phyloP scores from a whole-genome alignment of 768 basidiomycete genomes.

The Leucogyrophana mollusca region DNA sequence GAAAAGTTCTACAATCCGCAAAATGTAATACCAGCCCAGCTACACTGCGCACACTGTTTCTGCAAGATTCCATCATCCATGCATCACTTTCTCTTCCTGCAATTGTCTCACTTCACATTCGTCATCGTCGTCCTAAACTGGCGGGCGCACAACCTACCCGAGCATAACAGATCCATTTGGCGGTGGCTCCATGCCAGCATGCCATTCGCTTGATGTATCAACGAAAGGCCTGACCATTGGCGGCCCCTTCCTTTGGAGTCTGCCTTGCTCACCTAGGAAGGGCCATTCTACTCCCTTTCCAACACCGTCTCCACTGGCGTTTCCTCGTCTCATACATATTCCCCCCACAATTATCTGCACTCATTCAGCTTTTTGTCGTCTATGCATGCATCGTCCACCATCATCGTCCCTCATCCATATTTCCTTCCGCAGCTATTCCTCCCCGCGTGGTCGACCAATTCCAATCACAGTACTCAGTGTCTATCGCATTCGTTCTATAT shows the following conservation, averaged over 20 bases:
- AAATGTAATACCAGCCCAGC: slow-evolving; percentile 75
- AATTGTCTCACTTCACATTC: slow-evolving; percentile 45
- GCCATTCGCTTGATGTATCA: slow-evolving; percentile 19
- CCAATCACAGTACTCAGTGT: slow-evolving; percentile 39
- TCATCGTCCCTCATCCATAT: slow-evolving; percentile 41
- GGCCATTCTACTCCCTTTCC: slow-evolving; percentile 1
- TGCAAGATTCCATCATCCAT: slow-evolving; percentile 65
- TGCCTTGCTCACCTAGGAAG: slow-evolving; percentile 12
- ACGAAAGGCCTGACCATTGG: slow-evolving; percentile 3
- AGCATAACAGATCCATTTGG: slow-evolving; percentile 12
- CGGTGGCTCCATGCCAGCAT: slow-evolving; percentile 9
- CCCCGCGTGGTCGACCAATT: slow-evolving; percentile 56
- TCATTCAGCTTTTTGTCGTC: slow-evolving; percentile 42
- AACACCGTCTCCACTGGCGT: slow-evolving; percentile 11
- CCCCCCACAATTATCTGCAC: slow-evolving; percentile 39
- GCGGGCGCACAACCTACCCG: slow-evolving; percentile 47
- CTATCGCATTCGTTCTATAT: slow-evolving; percentile 64
- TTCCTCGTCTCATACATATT: slow-evolving; percentile 16
- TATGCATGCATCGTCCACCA: slow-evolving; percentile 57
- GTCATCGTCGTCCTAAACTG: slow-evolving; percentile 42
- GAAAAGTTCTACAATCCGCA: slow-evolving; percentile 57
- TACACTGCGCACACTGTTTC: slow-evolving; percentile 60
- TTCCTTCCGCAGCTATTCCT: slow-evolving; percentile 44
- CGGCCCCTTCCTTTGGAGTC: slow-evolving; percentile 3
- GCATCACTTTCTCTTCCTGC: slow-evolving; percentile 61